Base-by-base conservation (phyloP, 78 protist genomes). In the Trichosphaerium sp. region DNA sequence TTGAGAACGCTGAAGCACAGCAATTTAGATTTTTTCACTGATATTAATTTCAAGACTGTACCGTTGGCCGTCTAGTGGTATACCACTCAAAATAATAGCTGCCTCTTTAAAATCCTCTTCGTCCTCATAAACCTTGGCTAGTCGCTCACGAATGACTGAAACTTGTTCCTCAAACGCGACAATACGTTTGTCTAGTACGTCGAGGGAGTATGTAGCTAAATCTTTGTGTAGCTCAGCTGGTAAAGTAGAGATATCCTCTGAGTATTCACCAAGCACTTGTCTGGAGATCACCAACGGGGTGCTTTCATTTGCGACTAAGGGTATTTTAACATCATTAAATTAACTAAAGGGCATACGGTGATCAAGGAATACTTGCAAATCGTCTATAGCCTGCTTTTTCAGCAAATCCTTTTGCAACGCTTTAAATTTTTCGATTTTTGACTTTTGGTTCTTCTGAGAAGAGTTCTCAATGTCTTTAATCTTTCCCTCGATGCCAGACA, bases 61-160 rank as follows among this genome's bases (percentile, higher is more conserved):
- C 78, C 88, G 62, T 54, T 71, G 71, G 63, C 89, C 61, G 66
- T 87, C 90, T 42, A 87, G 66, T 23, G 89, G 92, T 38, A 87
- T 87, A 14, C 80, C 89, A 1, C 51, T 48, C 10, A 87, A 71
- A 66, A 66, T 58, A 25, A 52, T 34, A 12, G 92, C 89, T 1
- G 92, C 85, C 29, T 69, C 76, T 51, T 67, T 37, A 82, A 81
- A 84, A n/a, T 80, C 52, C 42, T 84, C 92, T 49, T 84, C 86
- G 37, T 39, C 23, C 51, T 86, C 90, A 41, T 65, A 66, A 8
- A 84, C 39, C 18, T 34, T 51, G 0, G 91, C 84, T 18, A 86
- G 37, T 34, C 61, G 39, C 48, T 77, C 75, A 15, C 88, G 83
- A 42, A 86, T 55, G 18, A 35, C 68, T 7, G 84, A 71, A 26